phyloP scores from a whole-genome alignment of 257 asterid species.

The Misopates orontium region DNA sequence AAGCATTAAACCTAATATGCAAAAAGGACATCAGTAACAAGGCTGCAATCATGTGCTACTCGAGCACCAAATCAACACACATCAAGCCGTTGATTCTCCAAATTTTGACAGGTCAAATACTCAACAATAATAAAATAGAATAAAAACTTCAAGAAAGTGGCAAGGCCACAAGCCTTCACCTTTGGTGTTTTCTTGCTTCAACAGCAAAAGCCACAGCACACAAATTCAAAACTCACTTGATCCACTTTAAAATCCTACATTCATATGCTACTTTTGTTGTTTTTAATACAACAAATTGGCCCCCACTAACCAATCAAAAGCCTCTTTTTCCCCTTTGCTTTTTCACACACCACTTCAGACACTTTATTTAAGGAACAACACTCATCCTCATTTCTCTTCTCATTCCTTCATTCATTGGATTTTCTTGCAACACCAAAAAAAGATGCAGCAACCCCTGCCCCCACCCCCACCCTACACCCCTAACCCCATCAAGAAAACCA shows the following conservation, averaged over 20 bases:
- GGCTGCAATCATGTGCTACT: not conserved
- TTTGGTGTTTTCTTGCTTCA: constrained; percentile 24
- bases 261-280: constrained; percentile 37
- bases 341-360: constrained; percentile 41
- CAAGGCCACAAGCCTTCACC: constrained; percentile 31
- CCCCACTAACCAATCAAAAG: constrained; percentile 56
- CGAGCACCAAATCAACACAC: not conserved
- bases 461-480: constrained; percentile 42
- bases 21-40: constrained; percentile 16
- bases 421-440: constrained; percentile 9
- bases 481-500: constrained; percentile 33
- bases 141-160: constrained; percentile 39
- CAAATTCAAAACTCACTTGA: constrained; percentile 40
- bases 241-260: constrained; percentile 39
- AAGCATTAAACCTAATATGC: constrained; percentile 39
- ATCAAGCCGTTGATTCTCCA: constrained; percentile 34
- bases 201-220: constrained; percentile 31
- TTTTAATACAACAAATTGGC: constrained; percentile 30
- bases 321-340: constrained; percentile 38
- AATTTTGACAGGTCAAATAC: constrained; percentile 35
- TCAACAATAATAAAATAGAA: no score
- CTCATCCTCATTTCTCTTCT: constrained; percentile 28
- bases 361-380: constrained; percentile 38
- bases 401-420: constrained; percentile 27
- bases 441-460: constrained; percentile 39